Evolutionary conservation across 2,329 filamentous ascomycete species (phyloP), one percentile per base, ranked within the genome.

Genomic region (Clarireedia hainanense): DNA sequence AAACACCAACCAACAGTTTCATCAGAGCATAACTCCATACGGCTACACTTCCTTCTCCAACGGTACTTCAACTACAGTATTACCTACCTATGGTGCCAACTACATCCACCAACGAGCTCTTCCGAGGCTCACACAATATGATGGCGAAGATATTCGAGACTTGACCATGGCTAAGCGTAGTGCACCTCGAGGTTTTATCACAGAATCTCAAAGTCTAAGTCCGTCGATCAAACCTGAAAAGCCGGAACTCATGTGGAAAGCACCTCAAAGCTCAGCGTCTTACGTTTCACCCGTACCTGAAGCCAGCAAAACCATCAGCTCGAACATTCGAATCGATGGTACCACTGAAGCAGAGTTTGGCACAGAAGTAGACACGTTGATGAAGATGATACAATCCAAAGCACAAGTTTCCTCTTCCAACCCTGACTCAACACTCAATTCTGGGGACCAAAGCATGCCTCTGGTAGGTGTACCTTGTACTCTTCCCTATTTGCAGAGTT

Each of bases 291-390:
- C 46, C 23, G 12, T 20, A 14, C n/a, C 37, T 2, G n/a, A 24
- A 24, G 10, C 20, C 10, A 45, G 42, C n/a, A 45, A 43, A 5
- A 3, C 26, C 14, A 20, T 12, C 46, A 55, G 30, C 46, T 10
- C 24, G 34, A 30, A 30, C 9, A 10, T 30, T 30, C 27, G 27
- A 10, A 42, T 30, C 46, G 23, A 27, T 24, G 56, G 53, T 20
- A 52, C 57, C 1, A 36, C 57, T 12, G 46, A 52, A 10, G 75
- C 80, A n/a, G 73, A 82, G 40, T 78, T 80, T 58, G 92, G 91
- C n/a, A 96, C 91, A 0, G 83, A 89, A 57, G 84, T 96, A 39
- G 91, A 96, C 68, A 85, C 84, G 43, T 74, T 97, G 43, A 95
- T 96, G 90, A 90, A 86, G 71, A 83, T 86, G 0, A 92, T 96